Percentiles rank a stretch among this genome's conserved stretches.
phyloP scores from a whole-genome alignment of 2,329 filamentous ascomycete genomes.

The Aureobasidium leucospermi region DNA sequence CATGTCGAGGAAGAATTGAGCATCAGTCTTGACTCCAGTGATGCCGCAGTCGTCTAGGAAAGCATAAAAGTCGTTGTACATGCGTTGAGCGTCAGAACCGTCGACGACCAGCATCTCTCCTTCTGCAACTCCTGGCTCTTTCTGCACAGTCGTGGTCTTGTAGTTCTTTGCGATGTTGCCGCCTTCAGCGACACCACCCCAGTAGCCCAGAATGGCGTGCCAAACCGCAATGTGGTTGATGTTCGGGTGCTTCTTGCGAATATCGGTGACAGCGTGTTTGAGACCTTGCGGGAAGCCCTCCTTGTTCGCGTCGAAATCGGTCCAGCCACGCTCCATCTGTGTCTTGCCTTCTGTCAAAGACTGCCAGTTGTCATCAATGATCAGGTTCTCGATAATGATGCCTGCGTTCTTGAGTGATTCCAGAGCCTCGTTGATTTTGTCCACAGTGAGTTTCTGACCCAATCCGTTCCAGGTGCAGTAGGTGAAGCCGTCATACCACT shows the following conservation, averaged over 20 bases:
- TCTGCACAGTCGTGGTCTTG: constrained; percentile 57
- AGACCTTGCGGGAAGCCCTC: constrained; percentile 74
- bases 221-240: constrained; percentile 85
- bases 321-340: constrained; percentile 56
- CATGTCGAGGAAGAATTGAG: constrained; percentile 80
- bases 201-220: constrained; percentile 85
- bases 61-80: constrained; percentile 87
- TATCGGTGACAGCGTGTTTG: constrained; percentile 59
- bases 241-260: constrained; percentile 59
- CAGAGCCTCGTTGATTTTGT: constrained; percentile 70
- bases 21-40: constrained; percentile 87
- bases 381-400: constrained; percentile 74
- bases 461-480: constrained; percentile 98
- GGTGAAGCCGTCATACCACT: constrained; percentile 87
- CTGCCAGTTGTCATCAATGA: constrained; percentile 98
- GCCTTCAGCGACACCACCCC: constrained; percentile 75
- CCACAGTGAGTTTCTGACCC: constrained; percentile 72
- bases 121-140: constrained; percentile 50
- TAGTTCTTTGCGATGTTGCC: constrained; percentile 72
- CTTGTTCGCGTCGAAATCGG: constrained; percentile 77
- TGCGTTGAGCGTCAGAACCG: constrained; percentile 62
- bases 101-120: constrained; percentile 67
- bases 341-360: constrained; percentile 54
- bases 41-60: constrained; percentile 70
- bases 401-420: constrained; percentile 61